These are phyloP conservation scores for Corallochytrium limacisporum DNA, from an alignment of 78 protist genomes.

Conservation along the genomic window DNA sequence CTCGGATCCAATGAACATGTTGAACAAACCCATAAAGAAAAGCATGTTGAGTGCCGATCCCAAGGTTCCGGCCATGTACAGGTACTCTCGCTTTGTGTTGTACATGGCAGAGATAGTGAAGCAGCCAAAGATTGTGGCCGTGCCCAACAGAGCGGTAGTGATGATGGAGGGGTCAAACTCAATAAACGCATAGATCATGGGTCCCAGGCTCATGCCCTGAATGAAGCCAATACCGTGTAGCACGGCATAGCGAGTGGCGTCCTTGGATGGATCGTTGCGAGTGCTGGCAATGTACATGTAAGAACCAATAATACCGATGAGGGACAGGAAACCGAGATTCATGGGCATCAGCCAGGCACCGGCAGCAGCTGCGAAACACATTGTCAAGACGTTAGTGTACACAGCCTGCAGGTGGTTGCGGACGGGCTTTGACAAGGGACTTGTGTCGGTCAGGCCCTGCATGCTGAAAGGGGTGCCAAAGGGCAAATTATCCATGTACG, in stretches of 20 bases:
- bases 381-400: too few species aligned
- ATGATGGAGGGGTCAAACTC: neutral
- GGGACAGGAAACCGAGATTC: too few species aligned
- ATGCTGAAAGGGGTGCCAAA: too few species aligned
- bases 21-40: slow-evolving; percentile 5
- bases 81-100: slow-evolving; percentile 5
- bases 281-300: too few species aligned
- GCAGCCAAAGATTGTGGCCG: slow-evolving; percentile 30
- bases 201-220: slow-evolving; percentile 20
- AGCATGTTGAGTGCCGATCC: slow-evolving; percentile 13
- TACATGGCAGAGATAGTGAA: slow-evolving; percentile 31
- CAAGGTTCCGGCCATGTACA: slow-evolving; percentile 34
- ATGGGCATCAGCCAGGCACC: too few species aligned
- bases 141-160: slow-evolving; percentile 25
- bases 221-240: slow-evolving; percentile 30
- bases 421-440: too few species aligned
- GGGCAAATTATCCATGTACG: too few species aligned
- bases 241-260: neutral
- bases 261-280: too few species aligned
- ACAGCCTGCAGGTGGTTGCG: too few species aligned
- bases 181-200: neutral
- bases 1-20: slow-evolving; percentile 19
- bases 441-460: too few species aligned
- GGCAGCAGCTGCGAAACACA: too few species aligned
- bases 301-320: too few species aligned